Conservation (phyloP, 768 basidiomycete species). For the Russula ochroleuca region DNA sequence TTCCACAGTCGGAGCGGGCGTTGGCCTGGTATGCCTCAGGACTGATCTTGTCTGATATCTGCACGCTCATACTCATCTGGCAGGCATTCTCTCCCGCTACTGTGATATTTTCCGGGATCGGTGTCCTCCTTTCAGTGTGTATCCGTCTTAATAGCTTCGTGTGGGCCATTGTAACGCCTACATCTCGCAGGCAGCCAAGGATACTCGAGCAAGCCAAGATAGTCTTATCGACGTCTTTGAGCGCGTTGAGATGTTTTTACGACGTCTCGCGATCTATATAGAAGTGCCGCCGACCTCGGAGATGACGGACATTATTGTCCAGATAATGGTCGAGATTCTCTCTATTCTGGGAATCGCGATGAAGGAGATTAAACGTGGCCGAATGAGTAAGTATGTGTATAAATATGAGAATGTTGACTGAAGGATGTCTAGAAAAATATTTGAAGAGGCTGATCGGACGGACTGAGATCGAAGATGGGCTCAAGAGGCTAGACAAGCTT, state of each 20-base stretch:
- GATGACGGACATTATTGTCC: neutral
- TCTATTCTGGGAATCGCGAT: neutral
- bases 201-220: neutral
- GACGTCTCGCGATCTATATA: neutral
- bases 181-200: neutral
- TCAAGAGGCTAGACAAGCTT: neutral
- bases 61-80: neutral
- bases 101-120: neutral
- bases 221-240: neutral
- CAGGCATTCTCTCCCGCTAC: neutral
- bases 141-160: neutral
- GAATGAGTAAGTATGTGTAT: neutral
- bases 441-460: neutral
- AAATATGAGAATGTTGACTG: neutral
- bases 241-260: neutral
- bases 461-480: neutral
- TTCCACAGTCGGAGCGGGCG: neutral
- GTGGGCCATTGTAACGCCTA: neutral
- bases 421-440: neutral
- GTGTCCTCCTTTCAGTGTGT: neutral
- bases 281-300: neutral
- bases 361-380: neutral
- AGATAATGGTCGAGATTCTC: neutral
- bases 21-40: neutral
- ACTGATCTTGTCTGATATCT: neutral